A percentile compares a stretch with the other conserved stretches of the same genome.
These are phyloP conservation scores for Fusarium tupiense DNA, from an alignment of 2,329 filamentous ascomycete species.

Conservation along the genomic window DNA sequence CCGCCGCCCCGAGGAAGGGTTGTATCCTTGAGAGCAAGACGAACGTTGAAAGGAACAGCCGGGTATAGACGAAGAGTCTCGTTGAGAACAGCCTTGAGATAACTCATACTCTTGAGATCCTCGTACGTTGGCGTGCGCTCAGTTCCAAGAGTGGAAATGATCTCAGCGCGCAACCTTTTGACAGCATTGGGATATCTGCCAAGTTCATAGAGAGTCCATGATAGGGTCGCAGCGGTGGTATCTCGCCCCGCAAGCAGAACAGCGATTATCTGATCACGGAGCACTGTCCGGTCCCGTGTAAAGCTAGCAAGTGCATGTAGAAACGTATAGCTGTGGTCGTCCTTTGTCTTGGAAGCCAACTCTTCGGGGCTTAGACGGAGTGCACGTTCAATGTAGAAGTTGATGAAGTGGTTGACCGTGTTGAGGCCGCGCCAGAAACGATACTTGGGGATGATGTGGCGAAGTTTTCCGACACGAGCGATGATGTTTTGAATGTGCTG, in stretches of 20 bases:
- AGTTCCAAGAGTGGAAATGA: conserved; percentile 72
- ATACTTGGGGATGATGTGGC: conserved; percentile 68
- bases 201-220: conserved; percentile 86
- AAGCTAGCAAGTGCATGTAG: conserved; percentile 84
- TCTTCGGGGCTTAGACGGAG: conserved; percentile 76
- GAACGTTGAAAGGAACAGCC: conserved; percentile 81
- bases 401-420: conserved; percentile 79
- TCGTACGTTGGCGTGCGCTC: conserved; percentile 74
- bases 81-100: conserved; percentile 77
- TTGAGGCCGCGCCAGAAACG: conserved; percentile 72
- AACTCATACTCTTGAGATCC: conserved; percentile 88
- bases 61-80: conserved; percentile 84
- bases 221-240: conserved; percentile 84
- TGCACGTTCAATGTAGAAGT: conserved; percentile 79
- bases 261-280: conserved; percentile 86
- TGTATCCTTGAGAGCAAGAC: conserved; percentile 76
- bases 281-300: conserved; percentile 75
- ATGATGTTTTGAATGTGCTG: conserved; percentile 78
- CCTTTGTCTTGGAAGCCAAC: conserved; percentile 76
- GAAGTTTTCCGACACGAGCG: conserved; percentile 71
- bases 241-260: conserved; percentile 87
- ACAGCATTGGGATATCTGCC: conserved; percentile 74
- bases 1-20: conserved; percentile 78
- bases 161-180: conserved; percentile 76
- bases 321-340: conserved; percentile 81